phyloP scores from a whole-genome alignment of 2,329 filamentous ascomycete species.

The Verticillium longisporum region DNA sequence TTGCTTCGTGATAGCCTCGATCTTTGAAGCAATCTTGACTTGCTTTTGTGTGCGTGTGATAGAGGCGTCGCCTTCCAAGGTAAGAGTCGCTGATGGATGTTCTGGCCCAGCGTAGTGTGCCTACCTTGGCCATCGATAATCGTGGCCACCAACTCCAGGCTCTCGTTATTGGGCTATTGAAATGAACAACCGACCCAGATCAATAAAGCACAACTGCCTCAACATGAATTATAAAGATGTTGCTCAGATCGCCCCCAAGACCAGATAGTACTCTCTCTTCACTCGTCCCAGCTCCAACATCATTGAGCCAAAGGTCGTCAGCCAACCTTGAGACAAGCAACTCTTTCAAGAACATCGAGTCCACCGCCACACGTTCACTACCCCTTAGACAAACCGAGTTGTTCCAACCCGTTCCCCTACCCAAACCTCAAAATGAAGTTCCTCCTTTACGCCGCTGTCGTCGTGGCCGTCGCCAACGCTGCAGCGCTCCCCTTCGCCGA shows the following conservation, averaged over 20 bases:
- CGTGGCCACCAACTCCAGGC: neutral
- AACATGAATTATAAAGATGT: neutral
- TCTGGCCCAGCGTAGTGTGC: neutral
- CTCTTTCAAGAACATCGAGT: neutral
- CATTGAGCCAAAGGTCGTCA: neutral
- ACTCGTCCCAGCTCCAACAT: neutral
- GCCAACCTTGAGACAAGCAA: neutral
- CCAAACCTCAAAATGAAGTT: constrained; percentile 19
- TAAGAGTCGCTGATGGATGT: neutral
- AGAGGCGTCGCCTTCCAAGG: neutral
- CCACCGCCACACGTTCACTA: neutral
- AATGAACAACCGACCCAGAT: neutral
- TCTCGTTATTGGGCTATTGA: neutral
- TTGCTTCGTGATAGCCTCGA: neutral
- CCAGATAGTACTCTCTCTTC: neutral
- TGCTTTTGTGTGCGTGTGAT: neutral
- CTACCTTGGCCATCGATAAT: neutral
- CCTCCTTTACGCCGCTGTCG: constrained; percentile 16
- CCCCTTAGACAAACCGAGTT: no score
- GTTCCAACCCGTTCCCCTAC: neutral
- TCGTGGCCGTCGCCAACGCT: constrained; percentile 16
- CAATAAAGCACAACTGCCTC: constrained; percentile 1
- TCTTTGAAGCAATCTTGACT: neutral
- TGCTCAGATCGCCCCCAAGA: neutral
- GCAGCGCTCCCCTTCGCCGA: constrained; percentile 16